Base-by-base conservation (phyloP, 2,329 filamentous ascomycete species). In the Beauveria asiatica region DNA sequence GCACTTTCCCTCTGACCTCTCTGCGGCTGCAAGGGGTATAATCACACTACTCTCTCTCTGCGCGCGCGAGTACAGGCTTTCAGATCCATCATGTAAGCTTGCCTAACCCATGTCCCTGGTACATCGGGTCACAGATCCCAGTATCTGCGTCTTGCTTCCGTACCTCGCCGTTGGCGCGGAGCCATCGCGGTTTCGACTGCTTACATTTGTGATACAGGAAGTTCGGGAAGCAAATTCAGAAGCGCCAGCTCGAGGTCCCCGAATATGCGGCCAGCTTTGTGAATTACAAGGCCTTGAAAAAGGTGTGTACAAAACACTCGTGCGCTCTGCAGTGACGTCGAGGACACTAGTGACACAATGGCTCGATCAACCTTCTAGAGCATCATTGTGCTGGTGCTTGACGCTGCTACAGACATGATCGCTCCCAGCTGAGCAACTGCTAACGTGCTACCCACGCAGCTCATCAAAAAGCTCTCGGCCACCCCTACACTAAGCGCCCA, bases 191-290 rank as follows among this genome's bases (percentile, higher is more conserved):
- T 7, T 33, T 39, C 41, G 52, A 39, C 49, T 45, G 46, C 61
- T 62, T 42, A 62, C 41, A 25, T 17, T 10, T 53, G 53, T 33
- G 57, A 62, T 64, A 56, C 70, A 99, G 93, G 94, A 99, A 99
- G 84, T 99, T 99, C 80, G 94, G 94, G 75, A 99, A 99, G 81
- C 91, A 97, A 74, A 96, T 99, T 67, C 94, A 97, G 80, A 96
- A 96, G 81, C 88, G 92, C 73, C 94, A 99, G 83, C 90, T 99
- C 70, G 94, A 99, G 75, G 92, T 99, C 62, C 94, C 94, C 62
- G 94, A 99, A 83, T 99, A 99, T 87, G 93, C 94, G 64, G 92
- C 93, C 65, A 97, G 92, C 76, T 99, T 99, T 73, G 92, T 97
- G 68, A 97, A 99, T 77, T 99, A 99, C 81, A 99, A 99, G 79